Conservation (phyloP, 164 flowering plant genomes). For the Chloranthus sessilifolius region DNA sequence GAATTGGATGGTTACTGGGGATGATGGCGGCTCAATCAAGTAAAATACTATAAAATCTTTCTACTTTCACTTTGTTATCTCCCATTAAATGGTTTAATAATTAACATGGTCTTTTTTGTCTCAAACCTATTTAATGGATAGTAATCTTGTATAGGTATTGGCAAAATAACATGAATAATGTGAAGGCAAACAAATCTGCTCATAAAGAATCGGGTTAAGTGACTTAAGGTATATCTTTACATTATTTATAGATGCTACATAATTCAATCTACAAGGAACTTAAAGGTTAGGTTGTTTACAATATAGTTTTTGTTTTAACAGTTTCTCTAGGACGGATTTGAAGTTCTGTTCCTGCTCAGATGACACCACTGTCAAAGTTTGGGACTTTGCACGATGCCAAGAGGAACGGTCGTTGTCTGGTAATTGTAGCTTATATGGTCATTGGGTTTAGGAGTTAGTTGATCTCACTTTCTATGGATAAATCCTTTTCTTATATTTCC, state of each 20-base stretch:
- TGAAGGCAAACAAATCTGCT: conserved; percentile 93
- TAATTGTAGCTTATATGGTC: conserved; percentile 68
- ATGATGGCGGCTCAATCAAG: conserved; percentile 98
- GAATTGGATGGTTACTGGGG: conserved; percentile 99
- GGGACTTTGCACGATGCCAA: conserved; percentile 98
- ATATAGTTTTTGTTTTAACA: conserved; percentile 28
- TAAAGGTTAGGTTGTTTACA: conserved; percentile 1
- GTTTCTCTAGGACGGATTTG: conserved; percentile 93
- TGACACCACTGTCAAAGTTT: conserved; percentile 96
- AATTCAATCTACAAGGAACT: neutral
- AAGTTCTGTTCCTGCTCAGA: conserved; percentile 99
- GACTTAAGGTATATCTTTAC: conserved; percentile 62
- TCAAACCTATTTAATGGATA: neutral
- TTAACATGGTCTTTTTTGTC: neutral
- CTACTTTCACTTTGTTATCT: no score
- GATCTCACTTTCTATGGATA: no score
- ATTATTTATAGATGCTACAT: neutral
- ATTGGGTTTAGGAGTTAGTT: no score
- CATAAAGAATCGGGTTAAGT: conserved; percentile 97
- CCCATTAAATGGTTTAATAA: no score
- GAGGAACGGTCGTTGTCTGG: conserved; percentile 94
- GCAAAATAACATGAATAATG: conserved; percentile 98
- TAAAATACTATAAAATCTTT: conserved; percentile 24
- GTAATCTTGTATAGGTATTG: conserved; percentile 60
- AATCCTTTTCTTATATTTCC: no score